Evolutionary conservation across 805 yeast species (phyloP), one percentile per base, ranked within the genome.

Genomic region (Myxozyma sirexii): DNA sequence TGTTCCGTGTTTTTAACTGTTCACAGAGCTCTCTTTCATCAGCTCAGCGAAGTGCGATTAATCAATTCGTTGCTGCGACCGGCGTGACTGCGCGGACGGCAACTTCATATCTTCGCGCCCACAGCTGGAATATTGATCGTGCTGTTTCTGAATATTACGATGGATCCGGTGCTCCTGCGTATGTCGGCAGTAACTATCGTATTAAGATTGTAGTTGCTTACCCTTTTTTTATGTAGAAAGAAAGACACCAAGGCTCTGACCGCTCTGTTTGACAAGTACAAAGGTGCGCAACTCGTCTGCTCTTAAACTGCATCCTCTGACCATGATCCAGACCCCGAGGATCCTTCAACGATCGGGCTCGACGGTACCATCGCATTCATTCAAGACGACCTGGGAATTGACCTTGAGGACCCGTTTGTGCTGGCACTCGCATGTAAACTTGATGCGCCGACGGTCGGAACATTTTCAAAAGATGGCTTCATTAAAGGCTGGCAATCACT

Each of bases 321-420:
- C 17, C 13, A n/a, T 19, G 15, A 17, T 7, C 19, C 38, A 60
- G 64, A 60, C 12, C 70, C 69, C 0, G 69, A 71, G 13, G 73
- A 70, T 0, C 57, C 61, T 12, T 35, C 59, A 6, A 71, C 75
- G 12, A 88, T 91, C 39, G 93, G 85, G 26, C 78, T 88, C 8
- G 94, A 90, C 59, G 97, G 97, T 0, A 87, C 97, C 0, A 71
- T 92, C 8, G 65, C 70, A 41, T 89, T 85, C 67, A 75, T 93
- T 23, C 78, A 77, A 15, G 96, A 86, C 67, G 62, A 37, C 4
- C 74, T 93, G 48, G 84, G 82, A 0, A 77, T 86, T 39, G 83
- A 83, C 13, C 86, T 91, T 0, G 98, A 93, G 66, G 91, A 92
- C 69, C 77, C 83, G 7, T 80, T 77, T 4, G 86, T 90, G 2